A percentile compares a stretch with the other conserved stretches of the same genome.
These are phyloP conservation scores for Schizothecium vesticola DNA, from an alignment of 495 filamentous ascomycete genomes.

Conservation along the genomic window DNA sequence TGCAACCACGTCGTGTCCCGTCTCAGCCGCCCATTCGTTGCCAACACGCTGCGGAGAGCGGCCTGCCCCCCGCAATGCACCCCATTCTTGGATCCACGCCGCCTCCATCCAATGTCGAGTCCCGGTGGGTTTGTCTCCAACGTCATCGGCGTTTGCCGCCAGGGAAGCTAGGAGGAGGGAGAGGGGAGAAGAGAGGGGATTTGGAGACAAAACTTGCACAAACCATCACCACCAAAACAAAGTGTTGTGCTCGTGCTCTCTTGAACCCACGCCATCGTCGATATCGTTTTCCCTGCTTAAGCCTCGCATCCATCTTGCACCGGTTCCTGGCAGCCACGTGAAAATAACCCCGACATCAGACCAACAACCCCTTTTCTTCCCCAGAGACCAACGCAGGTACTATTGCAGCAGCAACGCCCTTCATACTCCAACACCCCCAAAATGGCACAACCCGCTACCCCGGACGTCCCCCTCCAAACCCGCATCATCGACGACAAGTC, in stretches of 20 bases:
- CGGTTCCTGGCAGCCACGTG: neutral
- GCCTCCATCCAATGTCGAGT: neutral
- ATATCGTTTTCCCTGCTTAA: neutral
- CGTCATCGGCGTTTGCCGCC: neutral
- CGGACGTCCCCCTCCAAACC: constrained; percentile 24
- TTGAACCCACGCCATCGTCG: too few species aligned
- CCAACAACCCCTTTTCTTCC: neutral
- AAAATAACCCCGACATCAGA: neutral
- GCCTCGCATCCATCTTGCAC: neutral
- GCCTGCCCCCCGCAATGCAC: neutral
- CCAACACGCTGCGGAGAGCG: neutral
- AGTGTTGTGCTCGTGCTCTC: neutral
- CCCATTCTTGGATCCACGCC: neutral
- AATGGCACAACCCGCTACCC: constrained; percentile 7
- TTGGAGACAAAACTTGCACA: neutral
- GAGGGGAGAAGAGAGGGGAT: neutral
- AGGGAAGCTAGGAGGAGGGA: neutral
- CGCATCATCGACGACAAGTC: constrained; percentile 75
- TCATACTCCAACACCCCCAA: constrained; percentile 1
- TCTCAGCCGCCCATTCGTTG: neutral
- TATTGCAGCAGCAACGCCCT: neutral
- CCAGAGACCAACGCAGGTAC: neutral
- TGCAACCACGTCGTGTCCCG: neutral
- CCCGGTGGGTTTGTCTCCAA: neutral
- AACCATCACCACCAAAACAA: neutral